These are phyloP conservation scores for Heritiera littoralis DNA, from an alignment of 345 rosid genomes.

Conservation along the genomic window DNA sequence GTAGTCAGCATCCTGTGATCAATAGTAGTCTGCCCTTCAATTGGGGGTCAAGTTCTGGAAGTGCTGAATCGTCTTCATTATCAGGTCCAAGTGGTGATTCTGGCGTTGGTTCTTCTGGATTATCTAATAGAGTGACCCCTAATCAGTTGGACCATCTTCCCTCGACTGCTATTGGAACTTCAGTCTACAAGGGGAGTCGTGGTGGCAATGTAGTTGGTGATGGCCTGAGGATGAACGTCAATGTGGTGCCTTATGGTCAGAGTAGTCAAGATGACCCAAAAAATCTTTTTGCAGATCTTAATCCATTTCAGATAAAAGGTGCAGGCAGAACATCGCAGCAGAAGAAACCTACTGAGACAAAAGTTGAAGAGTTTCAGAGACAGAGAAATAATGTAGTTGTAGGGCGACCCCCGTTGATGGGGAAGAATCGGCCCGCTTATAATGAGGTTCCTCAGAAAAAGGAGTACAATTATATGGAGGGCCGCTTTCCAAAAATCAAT, in stretches of 20 bases:
- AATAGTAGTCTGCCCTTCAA: constrained; percentile 37
- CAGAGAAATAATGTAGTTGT: constrained; percentile 54
- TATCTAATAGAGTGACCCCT: constrained; percentile 39
- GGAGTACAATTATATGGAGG: constrained; percentile 67
- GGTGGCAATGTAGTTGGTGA: constrained; percentile 58
- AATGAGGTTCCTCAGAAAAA: constrained; percentile 85
- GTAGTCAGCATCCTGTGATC: constrained; percentile 48
- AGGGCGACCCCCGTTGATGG: constrained; percentile 75
- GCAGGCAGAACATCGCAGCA: constrained; percentile 58
- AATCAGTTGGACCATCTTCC: constrained; percentile 59
- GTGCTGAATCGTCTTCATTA: constrained; percentile 40
- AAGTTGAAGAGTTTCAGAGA: constrained; percentile 56
- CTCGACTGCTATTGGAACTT: constrained; percentile 45
- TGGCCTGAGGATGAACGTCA: constrained; percentile 65
- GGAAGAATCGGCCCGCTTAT: constrained; percentile 77
- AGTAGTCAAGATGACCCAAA: constrained; percentile 66
- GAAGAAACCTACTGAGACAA: constrained; percentile 55
- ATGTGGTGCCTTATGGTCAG: constrained; percentile 72
- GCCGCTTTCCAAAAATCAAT: constrained; percentile 65
- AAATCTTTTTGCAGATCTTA: constrained; percentile 90
- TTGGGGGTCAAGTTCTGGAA: constrained; percentile 41
- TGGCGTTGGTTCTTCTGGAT: constrained; percentile 58
- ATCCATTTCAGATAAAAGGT: constrained; percentile 91
- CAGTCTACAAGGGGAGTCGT: constrained; percentile 58
- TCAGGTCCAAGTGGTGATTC: constrained; percentile 37